Conservation (phyloP, 257 asterid species). For the Nicotiana benthamiana region DNA sequence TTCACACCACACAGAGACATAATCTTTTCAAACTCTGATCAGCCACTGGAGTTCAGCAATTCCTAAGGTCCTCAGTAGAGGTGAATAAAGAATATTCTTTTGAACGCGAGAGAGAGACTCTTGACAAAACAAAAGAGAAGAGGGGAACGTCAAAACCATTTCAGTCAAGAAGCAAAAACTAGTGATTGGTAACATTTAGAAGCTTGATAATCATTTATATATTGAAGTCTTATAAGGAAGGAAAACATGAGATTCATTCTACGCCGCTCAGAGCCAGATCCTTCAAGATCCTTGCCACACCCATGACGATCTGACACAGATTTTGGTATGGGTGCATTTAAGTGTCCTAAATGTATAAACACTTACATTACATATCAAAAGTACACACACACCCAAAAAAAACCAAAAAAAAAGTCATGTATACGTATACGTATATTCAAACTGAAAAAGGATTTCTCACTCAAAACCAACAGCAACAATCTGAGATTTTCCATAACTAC, state of each 20-base stretch:
- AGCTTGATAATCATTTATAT: background rate
- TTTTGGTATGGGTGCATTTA: no score
- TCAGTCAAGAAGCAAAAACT: background rate
- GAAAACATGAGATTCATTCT: background rate
- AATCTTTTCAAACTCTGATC: background rate
- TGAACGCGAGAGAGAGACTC: background rate
- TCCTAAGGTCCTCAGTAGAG: background rate
- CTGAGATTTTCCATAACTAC: background rate
- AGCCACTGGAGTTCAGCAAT: background rate
- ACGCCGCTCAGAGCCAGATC: no score
- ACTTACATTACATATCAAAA: no score
- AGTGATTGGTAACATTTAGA: background rate
- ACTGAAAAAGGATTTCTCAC: background rate
- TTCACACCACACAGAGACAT: background rate
- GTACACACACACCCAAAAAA: no score
- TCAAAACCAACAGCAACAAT: background rate
- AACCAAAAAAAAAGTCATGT: no score
- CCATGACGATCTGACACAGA: no score
- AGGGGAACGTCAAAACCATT: background rate
- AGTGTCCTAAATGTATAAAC: no score
- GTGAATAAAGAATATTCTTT: background rate
- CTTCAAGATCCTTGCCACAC: no score
- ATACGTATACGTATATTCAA: background rate
- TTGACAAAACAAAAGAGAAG: background rate
- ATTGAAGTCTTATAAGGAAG: background rate